Base-by-base conservation (phyloP, 805 yeast genomes). In the Metschnikowia colocasiae region DNA sequence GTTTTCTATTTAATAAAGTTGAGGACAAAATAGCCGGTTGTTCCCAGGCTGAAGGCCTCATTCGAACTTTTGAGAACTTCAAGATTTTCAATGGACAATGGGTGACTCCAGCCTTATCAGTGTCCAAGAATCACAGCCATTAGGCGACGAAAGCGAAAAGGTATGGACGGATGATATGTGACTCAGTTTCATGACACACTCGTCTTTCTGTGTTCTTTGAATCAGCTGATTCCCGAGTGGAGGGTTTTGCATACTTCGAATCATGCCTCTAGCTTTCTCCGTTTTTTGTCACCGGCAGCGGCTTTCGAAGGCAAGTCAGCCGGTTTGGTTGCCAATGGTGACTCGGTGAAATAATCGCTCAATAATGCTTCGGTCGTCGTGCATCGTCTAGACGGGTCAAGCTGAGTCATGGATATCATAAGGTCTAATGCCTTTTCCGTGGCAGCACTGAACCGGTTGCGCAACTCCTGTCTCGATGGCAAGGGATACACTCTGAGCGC, bases 371-470 rank as follows among this genome's bases (percentile, higher is more conserved):
- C 71, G 6, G 76, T 76, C 45, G 90, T 79, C 43, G 76, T 75
- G 67, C 84, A 78, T 56, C 98, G 74, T 52, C 78, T 72, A n/a
- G 76, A 71, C 1, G 97, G 98, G 58, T 89, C 88, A 74, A 90
- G 69, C 32, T 74, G 77, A 6, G 92, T 75, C 85, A 91, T 74
- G 1, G 80, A 78, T 47, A 79, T 75, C 79, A 91, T 75, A 47
- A 90, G 67, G 53, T 86, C 89, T 41, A 91, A 67, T 0, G 97
- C 96, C 42, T 75, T 72, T 46, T 87, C 96, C 6, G 92, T 85
- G 2, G 97, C 97, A 0, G 97, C 97, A 35, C 88, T 81, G 62
- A 91, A 91, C 53, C 97, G 68, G 53, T 81, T 84, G 58, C 95
- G 75, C 49, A 90, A 69, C 64, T 91, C 97, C 47, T 77, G 81